phyloP scores from a whole-genome alignment of 352 stramenopile species.

The Aphanomyces cochlioides region DNA sequence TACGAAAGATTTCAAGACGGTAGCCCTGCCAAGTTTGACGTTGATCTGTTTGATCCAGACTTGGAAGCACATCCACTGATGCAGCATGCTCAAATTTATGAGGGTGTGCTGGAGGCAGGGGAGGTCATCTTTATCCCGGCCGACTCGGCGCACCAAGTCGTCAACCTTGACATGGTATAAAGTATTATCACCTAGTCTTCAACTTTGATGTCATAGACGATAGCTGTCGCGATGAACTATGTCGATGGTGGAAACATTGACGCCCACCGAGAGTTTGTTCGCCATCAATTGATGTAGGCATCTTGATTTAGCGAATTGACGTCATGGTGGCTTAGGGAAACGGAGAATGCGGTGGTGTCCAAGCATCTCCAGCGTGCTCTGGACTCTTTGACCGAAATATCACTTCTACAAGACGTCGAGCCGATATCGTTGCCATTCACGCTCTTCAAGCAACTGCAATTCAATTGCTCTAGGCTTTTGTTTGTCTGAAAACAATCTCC shows the following conservation, averaged over 20 bases:
- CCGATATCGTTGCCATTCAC: neutral
- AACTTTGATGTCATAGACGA: conserved; percentile 30
- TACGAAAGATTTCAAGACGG: conserved; percentile 32
- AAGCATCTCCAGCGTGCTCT: no score
- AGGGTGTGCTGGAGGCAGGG: conserved; percentile 37
- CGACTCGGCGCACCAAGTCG: conserved; percentile 40
- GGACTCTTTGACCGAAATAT: no score
- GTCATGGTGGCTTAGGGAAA: neutral
- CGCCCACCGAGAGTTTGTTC: conserved; percentile 19
- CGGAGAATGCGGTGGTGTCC: neutral
- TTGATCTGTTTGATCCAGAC: conserved; percentile 32
- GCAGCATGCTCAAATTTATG: conserved; percentile 34
- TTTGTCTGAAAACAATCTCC: neutral
- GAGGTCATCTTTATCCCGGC: conserved; percentile 43
- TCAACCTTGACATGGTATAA: conserved; percentile 38
- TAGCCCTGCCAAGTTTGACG: conserved; percentile 32
- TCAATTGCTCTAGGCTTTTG: neutral
- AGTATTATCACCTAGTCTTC: neutral
- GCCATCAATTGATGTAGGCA: neutral
- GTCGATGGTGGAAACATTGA: conserved; percentile 31
- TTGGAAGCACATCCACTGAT: conserved; percentile 20
- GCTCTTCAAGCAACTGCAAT: neutral
- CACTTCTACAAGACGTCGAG: no score
- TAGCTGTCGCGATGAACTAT: conserved; percentile 39
- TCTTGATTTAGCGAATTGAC: neutral